Base-by-base conservation (phyloP, 2,329 filamentous ascomycete species). In the Byssothecium circinans region DNA sequence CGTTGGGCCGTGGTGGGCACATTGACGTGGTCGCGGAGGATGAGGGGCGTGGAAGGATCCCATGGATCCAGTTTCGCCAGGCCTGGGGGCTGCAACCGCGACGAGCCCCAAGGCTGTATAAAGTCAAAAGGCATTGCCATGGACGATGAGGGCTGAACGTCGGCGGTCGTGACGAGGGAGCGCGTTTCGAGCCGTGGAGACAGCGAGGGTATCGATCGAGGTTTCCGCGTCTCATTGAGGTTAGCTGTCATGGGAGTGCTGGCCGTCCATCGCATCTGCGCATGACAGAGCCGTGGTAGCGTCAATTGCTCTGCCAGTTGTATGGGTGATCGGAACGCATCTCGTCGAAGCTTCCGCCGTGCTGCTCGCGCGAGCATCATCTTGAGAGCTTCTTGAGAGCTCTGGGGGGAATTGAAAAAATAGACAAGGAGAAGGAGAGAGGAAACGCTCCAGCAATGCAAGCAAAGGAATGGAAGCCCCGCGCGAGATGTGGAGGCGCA, bases 211-310 rank as follows among this genome's bases (percentile, higher is more conserved):
- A 48, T 38, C 46, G 53, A 52, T 29, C 52, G 61, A 34, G 47
- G 60, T 40, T 54, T 56, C 36, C 53, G 40, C 17, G 57, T 43
- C 29, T 63, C 59, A 35, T 44, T 52, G 18, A 55, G 27, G 19
- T 43, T 34, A 15, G 59, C 40, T 10, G 57, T 36, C 32, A 52
- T 41, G 14, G 58, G 43, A 30, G 47, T 22, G 43, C 52, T 57
- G 35, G 56, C 51, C 33, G 54, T 61, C 55, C 67, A 73, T 63
- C 70, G 63, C 47, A 73, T 64, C 50, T 76, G 71, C 22, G 78
- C 72, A 14, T 81, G 78, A 55, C 76, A 80, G 18, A 82, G 75
- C 72, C 80, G 82, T 60, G 80, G 80, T 42, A 82, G 72, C 52
- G 76, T 69, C 54, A 83, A 73, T 60, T 78, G 78, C 52, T 80